Evolutionary conservation across 2,329 filamentous ascomycete genomes (phyloP).

Genomic region (Curvularia sp.): DNA sequence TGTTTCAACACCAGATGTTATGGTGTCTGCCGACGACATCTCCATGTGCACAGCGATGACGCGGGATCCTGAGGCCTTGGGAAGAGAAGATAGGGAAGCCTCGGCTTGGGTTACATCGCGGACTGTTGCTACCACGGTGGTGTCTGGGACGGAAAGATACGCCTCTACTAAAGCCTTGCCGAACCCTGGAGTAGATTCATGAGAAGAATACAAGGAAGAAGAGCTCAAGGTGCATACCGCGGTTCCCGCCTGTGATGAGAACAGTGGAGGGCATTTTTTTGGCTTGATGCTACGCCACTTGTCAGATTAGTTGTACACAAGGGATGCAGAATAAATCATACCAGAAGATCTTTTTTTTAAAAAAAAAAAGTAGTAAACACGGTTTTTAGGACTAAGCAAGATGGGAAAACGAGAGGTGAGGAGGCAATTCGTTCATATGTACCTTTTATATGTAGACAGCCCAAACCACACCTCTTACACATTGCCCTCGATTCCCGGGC

Average conservation of each 20-base stretch:
- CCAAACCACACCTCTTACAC: neutral
- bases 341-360: neutral
- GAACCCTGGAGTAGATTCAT: constrained; percentile 35
- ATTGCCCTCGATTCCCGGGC: neutral
- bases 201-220: neutral
- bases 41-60: constrained; percentile 20
- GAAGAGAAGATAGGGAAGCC: constrained; percentile 30
- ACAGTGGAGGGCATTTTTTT: constrained; percentile 14
- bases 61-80: constrained; percentile 1
- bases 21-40: constrained; percentile 30
- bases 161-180: constrained; percentile 44
- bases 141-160: constrained; percentile 50
- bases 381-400: neutral
- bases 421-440: neutral
- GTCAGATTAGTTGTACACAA: neutral
- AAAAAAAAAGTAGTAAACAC: neutral
- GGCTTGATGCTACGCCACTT: neutral
- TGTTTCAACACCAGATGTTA: constrained; percentile 21
- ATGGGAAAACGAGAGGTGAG: neutral
- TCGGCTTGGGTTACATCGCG: constrained; percentile 40
- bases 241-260: constrained; percentile 46
- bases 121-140: constrained; percentile 53
- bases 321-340: neutral
- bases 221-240: constrained; percentile 29
- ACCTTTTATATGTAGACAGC: neutral